Base-by-base conservation (phyloP, 768 basidiomycete species). In the Fomitopsis serialis region DNA sequence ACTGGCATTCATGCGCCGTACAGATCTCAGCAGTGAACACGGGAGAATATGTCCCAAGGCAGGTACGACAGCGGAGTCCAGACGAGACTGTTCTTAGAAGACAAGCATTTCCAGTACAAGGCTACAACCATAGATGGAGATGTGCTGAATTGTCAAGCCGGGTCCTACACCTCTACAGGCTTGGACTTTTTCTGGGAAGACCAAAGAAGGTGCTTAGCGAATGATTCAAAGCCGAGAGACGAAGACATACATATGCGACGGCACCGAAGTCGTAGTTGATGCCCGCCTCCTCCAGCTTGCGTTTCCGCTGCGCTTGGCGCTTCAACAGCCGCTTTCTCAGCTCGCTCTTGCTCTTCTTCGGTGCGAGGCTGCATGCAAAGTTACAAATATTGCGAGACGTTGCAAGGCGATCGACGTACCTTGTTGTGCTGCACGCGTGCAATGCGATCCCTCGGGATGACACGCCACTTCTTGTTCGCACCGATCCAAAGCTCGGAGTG, bases 401-500 rank as follows among this genome's bases (percentile, higher is more conserved):
- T 32, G 29, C 29, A 34, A 34, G 5, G 24, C 22, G 36, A 6
- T 17, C 15, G 24, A 54, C 58, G 15, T 45, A 93, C 95, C 78
- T 90, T 92, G 69, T 96, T 93, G 61, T 96, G 89, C 55, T 80
- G 78, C 10, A 80, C 71, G 51, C 89, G 78, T 32, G 81, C 82
- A 44, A 95, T 69, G 46, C 87, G 83, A 50, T 83, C 85, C 17
- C 70, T 71, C 0, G 97, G 95, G 11, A 98, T 79, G 3, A 72
- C 68, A 58, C 85, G 77, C 85, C 88, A 98, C 67, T 92, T 94
- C 60, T 88, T 81, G 72, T 98, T 97, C 19, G 95, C 92, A n/a
- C 97, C 96, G 11, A 95, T 75, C 97, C 97, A 99, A 1, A 98
- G 71, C 64, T 96, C 84, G 12, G 94, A 89, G 67, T 98, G 96